Percentiles rank a stretch among this genome's conserved stretches.
Conservation (phyloP, 306 rosid species). For the Gynostemma pentaphyllum region DNA sequence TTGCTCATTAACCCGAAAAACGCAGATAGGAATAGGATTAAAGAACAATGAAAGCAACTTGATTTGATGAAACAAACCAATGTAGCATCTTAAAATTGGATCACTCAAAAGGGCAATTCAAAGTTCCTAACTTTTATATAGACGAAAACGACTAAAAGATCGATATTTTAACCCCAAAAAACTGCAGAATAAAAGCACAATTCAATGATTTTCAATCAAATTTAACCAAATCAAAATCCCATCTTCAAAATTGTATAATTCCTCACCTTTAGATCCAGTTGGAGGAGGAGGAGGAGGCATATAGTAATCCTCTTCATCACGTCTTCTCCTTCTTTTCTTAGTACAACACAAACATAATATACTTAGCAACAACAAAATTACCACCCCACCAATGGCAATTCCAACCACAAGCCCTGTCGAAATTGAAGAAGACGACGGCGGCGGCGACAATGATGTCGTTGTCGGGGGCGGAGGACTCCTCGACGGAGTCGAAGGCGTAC, state of each 20-base stretch:
- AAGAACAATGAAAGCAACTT: background rate
- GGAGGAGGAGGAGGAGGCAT: conserved; percentile 33
- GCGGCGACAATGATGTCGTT: background rate
- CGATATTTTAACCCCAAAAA: background rate
- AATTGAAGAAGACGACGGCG: conserved; percentile 25
- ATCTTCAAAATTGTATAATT: conserved; percentile 8
- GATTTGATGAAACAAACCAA: background rate
- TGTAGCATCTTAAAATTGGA: background rate
- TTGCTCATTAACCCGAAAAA: background rate
- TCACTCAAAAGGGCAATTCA: background rate
- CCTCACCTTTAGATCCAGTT: conserved; percentile 56
- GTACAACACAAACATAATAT: conserved; percentile 53
- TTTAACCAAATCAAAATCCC: background rate
- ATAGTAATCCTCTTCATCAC: conserved; percentile 39
- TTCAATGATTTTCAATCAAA: background rate
- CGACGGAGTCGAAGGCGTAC: conserved; percentile 20
- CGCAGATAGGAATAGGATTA: background rate
- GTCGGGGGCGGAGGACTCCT: conserved; percentile 22
- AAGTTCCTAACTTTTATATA: background rate
- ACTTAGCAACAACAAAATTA: conserved; percentile 43
- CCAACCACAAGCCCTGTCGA: conserved; percentile 56
- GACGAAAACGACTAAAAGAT: background rate
- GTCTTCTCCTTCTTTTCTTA: conserved; percentile 66
- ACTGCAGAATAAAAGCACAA: no score
- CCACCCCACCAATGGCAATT: conserved; percentile 65